Evolutionary conservation across 208 protist species (phyloP), one percentile per base, ranked within the genome.

Genomic region (Acanthamoeba divionensis): DNA sequence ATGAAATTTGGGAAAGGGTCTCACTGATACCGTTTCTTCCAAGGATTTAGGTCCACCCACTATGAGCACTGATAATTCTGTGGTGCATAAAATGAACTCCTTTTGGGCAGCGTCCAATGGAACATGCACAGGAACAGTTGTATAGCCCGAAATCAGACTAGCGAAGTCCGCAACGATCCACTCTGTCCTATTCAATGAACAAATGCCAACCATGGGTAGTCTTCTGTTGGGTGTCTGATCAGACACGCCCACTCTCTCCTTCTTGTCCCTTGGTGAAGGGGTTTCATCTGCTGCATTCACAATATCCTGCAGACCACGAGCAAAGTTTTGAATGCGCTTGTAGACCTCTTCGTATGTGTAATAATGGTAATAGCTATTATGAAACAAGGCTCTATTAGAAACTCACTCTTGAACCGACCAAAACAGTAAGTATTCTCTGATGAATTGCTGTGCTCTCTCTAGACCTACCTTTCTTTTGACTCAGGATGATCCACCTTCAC

Each of bases 81-180:
- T 29, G 13, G 13, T 9, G 36, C 62, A 24, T 67, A 10, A 24
- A 44, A 18, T 29, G 67, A 2, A 31, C 47, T 44, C 71, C 71
- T 82, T 82, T 31, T 82, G 44, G 12, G 45, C 36, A 3, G 71
- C 24, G 26, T 82, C 71, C 21, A 82, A 31, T 21, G 71, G 71
- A 7, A 82, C 71, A 36, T 82, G 71, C 29, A 82, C 31, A 31
- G 71, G 71, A 8, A 82, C 71, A 24, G 44, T 82, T n/a, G 60
- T 10, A 31, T 82, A 57, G 45, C 71, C 71, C 13, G 60, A 50
- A 50, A 82, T 62, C 48, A 82, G 71, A 13, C 5, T 57, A 12
- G 71, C 71, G 31, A 38, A 82, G 47, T 82, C 71, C 48, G 71
- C 71, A n/a, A 82, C 47, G 45, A 82, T 57, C 71, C 71, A 82